These are phyloP conservation scores for Coprinellus aureogranulatus DNA, from an alignment of 768 basidiomycete genomes.

Conservation along the genomic window DNA sequence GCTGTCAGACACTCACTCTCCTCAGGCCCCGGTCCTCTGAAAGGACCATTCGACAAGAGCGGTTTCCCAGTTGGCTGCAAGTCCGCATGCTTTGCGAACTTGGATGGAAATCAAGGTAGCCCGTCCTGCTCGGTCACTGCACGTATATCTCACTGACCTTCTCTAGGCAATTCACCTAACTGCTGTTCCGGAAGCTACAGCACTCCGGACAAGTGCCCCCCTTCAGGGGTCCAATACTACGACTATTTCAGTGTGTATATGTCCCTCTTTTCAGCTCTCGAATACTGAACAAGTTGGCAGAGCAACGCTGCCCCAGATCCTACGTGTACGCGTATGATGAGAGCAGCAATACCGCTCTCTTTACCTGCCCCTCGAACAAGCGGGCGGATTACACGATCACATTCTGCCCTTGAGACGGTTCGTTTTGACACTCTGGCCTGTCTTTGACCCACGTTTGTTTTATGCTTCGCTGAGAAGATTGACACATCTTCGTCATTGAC, in stretches of 20 bases:
- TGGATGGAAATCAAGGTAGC: constrained; percentile 45
- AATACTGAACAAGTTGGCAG: not conserved
- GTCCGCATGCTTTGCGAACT: constrained; percentile 50
- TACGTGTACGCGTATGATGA: constrained; percentile 62
- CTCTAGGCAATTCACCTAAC: constrained; percentile 34
- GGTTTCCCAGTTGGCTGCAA: constrained; percentile 61
- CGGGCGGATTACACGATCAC: constrained; percentile 50
- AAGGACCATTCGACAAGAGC: constrained; percentile 51
- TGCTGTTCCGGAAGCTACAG: constrained; percentile 53
- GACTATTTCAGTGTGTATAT: constrained; percentile 23
- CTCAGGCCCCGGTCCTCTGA: constrained; percentile 48
- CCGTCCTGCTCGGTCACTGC: too few relatives aligned
- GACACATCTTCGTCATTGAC: too few relatives aligned
- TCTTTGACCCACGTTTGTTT: too few relatives aligned
- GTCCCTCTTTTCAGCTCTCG: not conserved
- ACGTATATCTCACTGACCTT: too few relatives aligned
- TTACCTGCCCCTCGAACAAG: constrained; percentile 42
- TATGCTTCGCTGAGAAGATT: too few relatives aligned
- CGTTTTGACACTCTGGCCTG: not conserved
- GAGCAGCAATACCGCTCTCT: constrained; percentile 49
- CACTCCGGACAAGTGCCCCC: constrained; percentile 47
- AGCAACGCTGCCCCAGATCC: constrained; percentile 37
- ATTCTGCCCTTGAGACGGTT: constrained; percentile 40
- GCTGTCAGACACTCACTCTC: constrained; percentile 1
- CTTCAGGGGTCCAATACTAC: constrained; percentile 35